Conservation (phyloP, 768 basidiomycete species). For the Lactarius indigo region DNA sequence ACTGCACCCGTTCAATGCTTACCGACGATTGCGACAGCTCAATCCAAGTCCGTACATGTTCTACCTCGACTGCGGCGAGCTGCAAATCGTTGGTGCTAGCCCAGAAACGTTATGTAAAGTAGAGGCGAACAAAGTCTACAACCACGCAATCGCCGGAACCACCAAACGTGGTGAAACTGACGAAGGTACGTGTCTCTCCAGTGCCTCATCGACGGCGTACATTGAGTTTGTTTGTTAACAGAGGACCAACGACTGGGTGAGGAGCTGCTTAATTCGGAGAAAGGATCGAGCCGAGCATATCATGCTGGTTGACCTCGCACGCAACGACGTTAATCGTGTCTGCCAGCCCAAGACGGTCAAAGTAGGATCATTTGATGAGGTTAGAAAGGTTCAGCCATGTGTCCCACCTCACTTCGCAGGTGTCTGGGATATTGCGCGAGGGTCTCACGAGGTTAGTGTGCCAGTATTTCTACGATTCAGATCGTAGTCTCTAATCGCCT, state of each 20-base stretch:
- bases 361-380: conserved; percentile 90
- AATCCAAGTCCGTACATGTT: conserved; percentile 99
- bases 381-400: conserved; percentile 97
- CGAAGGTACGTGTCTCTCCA: conserved; percentile 59
- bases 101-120: conserved; percentile 98
- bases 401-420: conserved; percentile 94
- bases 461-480: not conserved
- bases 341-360: conserved; percentile 94
- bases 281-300: conserved; percentile 98
- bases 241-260: conserved; percentile 84
- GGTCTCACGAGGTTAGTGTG: conserved; percentile 70
- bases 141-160: conserved; percentile 98
- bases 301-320: conserved; percentile 96
- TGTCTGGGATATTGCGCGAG: conserved; percentile 79
- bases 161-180: conserved; percentile 79
- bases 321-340: conserved; percentile 97
- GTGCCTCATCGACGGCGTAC: conserved; percentile 7
- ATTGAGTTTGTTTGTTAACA: conserved; percentile 33
- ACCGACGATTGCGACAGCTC: conserved; percentile 86
- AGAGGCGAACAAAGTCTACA: conserved; percentile 85
- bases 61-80: conserved; percentile 88
- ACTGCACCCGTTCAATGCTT: conserved; percentile 96
- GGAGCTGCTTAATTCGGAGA: conserved; percentile 76
- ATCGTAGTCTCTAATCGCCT: conserved; percentile 7
- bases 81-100: conserved; percentile 96